Base-by-base conservation (phyloP, 2,329 filamentous ascomycete genomes). In the Saccharata proteae region DNA sequence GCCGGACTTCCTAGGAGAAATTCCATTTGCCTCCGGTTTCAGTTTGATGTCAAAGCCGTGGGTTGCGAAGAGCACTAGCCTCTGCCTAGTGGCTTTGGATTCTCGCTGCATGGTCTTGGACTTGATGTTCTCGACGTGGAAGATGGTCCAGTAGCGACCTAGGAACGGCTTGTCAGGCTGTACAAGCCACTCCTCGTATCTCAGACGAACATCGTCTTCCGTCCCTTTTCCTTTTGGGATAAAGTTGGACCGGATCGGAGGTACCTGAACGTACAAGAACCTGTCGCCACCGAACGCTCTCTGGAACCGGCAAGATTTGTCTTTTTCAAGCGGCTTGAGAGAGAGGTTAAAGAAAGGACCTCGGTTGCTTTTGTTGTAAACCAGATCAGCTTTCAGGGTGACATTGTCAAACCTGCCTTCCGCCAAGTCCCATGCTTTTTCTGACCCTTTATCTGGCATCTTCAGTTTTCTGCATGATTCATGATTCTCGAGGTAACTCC, bases 231-330 rank as follows among this genome's bases (percentile, higher is more conserved):
- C n/a, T n/a, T n/a, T n/a, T n/a, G n/a, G 40, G 4, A 40, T 10
- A 1, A 32, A 18, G 9, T 39, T 41, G 3, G 34, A 40, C 2
- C 40, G 31, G 10, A 55, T 42, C 3, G 42, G 35, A 0, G 59
- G 57, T 2, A 56, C 30, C 3, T 49, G 46, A 3, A 65, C 35
- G 23, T 58, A 58, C 1, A 66, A 40, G 13, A 65, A 59, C 1
- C 61, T 51, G 35, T 62, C 51, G 4, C 51, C 43, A 2, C 52
- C 54, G 31, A 52, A 59, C 5, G 43, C 44, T 5, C 55, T 40
- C 30, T 59, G 49, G n/a, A 59, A 45, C 1, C 48, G 48, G 34
- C 52, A 57, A 1, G 54, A 52, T 4, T 19, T 13, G 2, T 37
- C 40, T 1, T 57, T 48, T 21, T 47, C 34, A 3, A 57, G 34